phyloP scores from a whole-genome alignment of 495 filamentous ascomycete genomes.

The Aspergillus leporis region DNA sequence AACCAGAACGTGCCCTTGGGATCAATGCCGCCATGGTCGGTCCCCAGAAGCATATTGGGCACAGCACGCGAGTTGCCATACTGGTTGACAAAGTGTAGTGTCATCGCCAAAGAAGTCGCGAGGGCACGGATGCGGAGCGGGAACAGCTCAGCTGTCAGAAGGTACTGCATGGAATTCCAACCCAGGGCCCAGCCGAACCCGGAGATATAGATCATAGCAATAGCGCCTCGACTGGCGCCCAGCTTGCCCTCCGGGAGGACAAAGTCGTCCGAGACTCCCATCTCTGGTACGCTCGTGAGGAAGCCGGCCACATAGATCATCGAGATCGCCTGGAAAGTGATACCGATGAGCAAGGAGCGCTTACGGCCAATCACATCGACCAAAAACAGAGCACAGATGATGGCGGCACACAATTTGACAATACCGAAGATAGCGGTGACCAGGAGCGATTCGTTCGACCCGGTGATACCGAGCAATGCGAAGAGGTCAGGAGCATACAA shows the following conservation, averaged over 20 bases:
- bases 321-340: slow-evolving; percentile 59
- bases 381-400: slow-evolving; percentile 68
- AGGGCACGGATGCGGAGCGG: slow-evolving; percentile 56
- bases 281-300: slow-evolving; percentile 53
- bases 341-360: slow-evolving; percentile 64
- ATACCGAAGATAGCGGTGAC: slow-evolving; percentile 71
- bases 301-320: slow-evolving; percentile 72
- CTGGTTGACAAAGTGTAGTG: slow-evolving; percentile 71
- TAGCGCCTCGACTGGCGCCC: slow-evolving; percentile 52
- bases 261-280: slow-evolving; percentile 38
- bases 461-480: slow-evolving; percentile 60
- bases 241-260: slow-evolving; percentile 30
- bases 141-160: slow-evolving; percentile 75
- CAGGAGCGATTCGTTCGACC: slow-evolving; percentile 61
- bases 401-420: slow-evolving; percentile 63
- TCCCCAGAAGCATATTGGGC: slow-evolving; percentile 55
- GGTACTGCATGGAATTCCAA: slow-evolving; percentile 76
- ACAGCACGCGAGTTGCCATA: slow-evolving; percentile 63
- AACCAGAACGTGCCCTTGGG: slow-evolving; percentile 66
- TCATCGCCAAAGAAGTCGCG: slow-evolving; percentile 45
- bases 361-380: slow-evolving; percentile 75
- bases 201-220: slow-evolving; percentile 67
- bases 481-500: slow-evolving; percentile 69
- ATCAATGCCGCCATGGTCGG: slow-evolving; percentile 44
- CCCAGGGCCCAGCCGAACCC: slow-evolving; percentile 71